Evolutionary conservation across 306 rosid species (phyloP), one percentile per base, ranked within the genome.

Genomic region (Pueraria montana): DNA sequence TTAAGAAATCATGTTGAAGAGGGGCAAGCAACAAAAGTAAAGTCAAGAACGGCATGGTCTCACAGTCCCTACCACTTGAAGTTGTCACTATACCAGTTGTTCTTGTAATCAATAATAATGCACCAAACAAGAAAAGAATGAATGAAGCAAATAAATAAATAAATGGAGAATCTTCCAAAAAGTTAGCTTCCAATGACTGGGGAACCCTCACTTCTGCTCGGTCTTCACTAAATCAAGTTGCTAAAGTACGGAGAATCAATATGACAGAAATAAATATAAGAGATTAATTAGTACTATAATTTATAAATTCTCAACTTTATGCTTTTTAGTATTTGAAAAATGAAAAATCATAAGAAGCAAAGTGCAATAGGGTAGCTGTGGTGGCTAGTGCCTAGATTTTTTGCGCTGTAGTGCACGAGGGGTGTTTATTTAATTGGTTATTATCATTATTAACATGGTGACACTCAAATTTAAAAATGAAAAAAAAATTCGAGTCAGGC

Each of bases 41-140:
- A 83, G 85, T 79, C 87, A 86, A 82, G 74, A 83, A 84, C 6
- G 17, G 56, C 73, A 52, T 83, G 77, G 75, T 50, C 10, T 14
- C 82, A 75, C 69, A 74, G 71, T n/a, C 78, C 89, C 81, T 58
- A 63, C 86, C 87, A 83, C 89, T 80, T 63, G 30, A 83, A 18
- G 24, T 24, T 87, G 85, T 80, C 69, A 68, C 26, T 62, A 59
- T 50, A 12, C 50, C 2, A 5, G 30, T 72, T 36, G 13, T n/a
- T 55, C 6, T n/a, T 30, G n/a, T 74, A 26, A 52, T 67, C 2
- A 63, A 63, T 24, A 42, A 63, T 24, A 58, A 3, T 73, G 30
- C 23, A 46, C 27, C 20, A 58, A 58, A 69, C 42, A 17, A 55
- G n/a, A 34, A 26, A 77, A 27, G 13, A 78, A 18, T 14, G 38